Evolutionary conservation across 805 yeast genomes (phyloP), one percentile per base, ranked within the genome.

Genomic region (Sungouiozyma ichnusensis): DNA sequence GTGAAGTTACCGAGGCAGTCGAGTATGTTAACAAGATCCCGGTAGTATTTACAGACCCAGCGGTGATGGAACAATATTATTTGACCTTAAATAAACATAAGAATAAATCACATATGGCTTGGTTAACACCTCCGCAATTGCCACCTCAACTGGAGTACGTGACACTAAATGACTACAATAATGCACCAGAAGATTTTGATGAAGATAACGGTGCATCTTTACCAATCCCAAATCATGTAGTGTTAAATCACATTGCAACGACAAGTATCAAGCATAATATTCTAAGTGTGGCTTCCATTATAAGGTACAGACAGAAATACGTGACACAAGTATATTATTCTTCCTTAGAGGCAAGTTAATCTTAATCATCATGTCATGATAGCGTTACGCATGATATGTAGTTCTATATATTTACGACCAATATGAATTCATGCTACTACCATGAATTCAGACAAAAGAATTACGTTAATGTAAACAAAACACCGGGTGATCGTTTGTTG

Each of bases 81-180:
- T 65, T 77, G 33, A 83, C 88, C 2, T 68, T 84, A 38, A 92
- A 84, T 53, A 32, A 37, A 14, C 35, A 39, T 78, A 74, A 51
- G 73, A 79, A 35, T 77, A 78, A 55, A 19, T 67, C 67, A 33
- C 71, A 67, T 63, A 77, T 68, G 69, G 55, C 70, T 2, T 69
- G 72, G 71, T 44, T 88, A 39, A 85, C 92, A 24, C 97, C 98
- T 16, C 97, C 98, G 15, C 94, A 83, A 58, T 69, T 90, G 37
- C 98, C 98, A 5, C 97, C 97, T 6, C 97, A 90, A 60, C 69
- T 90, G 45, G 98, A 92, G 57, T 81, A 81, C 54, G 97, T 90
- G 40, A 86, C 90, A 42, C 71, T 90, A 56, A 92, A 92, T 65
- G 77, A 77, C 48, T 80, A 72, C 66, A 54, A 64, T 2, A 53